phyloP scores from a whole-genome alignment of 2,329 filamentous ascomycete species.

The Nothophaeocryptopus gaeumannii region DNA sequence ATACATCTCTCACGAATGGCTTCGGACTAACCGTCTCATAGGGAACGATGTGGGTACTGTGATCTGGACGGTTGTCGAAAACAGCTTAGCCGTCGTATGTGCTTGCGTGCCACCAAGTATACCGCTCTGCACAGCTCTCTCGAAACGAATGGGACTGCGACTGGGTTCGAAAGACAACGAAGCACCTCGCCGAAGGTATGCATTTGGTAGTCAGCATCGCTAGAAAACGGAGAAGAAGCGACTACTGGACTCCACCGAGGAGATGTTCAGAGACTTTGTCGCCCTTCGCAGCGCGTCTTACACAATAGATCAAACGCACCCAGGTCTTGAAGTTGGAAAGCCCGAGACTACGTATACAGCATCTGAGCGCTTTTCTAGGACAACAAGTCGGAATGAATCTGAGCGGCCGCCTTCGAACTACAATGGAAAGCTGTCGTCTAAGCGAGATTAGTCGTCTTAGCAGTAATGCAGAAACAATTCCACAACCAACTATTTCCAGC shows the following conservation, averaged over 20 bases:
- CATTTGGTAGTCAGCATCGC: neutral
- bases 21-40: neutral
- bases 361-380: neutral
- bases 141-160: neutral
- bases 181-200: neutral
- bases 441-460: neutral
- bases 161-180: neutral
- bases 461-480: no score
- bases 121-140: neutral
- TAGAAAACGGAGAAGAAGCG: neutral
- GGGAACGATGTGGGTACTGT: neutral
- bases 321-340: neutral
- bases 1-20: no score
- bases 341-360: neutral
- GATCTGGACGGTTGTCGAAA: neutral
- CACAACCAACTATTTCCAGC: no score
- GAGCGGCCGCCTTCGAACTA: neutral
- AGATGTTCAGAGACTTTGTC: slow-evolving; percentile 1
- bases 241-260: neutral
- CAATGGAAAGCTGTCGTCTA: neutral
- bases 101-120: neutral
- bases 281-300: neutral
- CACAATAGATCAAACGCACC: neutral
- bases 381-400: neutral
- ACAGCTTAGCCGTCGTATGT: neutral